Evolutionary conservation across 129 eudicot species (phyloP).

Genomic region (Arctium minus): DNA sequence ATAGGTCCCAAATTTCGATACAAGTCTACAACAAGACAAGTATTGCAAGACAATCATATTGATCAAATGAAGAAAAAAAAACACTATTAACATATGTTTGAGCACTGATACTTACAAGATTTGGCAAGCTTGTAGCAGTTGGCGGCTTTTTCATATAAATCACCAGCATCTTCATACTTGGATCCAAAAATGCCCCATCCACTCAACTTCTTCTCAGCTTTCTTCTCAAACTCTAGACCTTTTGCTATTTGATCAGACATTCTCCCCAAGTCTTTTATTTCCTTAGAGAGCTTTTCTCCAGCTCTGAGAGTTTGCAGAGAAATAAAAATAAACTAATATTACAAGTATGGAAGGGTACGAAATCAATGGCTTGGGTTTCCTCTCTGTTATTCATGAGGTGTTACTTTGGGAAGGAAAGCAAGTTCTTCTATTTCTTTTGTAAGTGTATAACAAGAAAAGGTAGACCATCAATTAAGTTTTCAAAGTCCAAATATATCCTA

Average conservation of each 20-base stretch:
- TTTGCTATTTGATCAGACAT: conserved; percentile 68
- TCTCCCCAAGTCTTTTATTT: conserved; percentile 7
- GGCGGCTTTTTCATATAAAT: conserved; percentile 70
- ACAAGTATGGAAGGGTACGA: background rate
- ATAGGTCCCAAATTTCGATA: background rate
- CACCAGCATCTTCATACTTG: conserved; percentile 81
- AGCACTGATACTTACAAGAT: conserved; percentile 46
- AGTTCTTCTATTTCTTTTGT: background rate
- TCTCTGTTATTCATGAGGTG: background rate
- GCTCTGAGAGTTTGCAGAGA: conserved; percentile 1
- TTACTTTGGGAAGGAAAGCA: background rate
- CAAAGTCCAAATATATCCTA: background rate
- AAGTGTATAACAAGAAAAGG: conserved; percentile 2
- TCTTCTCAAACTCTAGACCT: conserved; percentile 64
- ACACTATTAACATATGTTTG: background rate
- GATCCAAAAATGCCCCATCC: conserved; percentile 79
- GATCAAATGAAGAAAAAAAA: background rate
- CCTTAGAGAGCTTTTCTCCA: background rate
- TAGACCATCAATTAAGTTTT: background rate
- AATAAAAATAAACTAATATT: background rate
- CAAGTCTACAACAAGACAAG: background rate
- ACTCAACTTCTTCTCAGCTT: conserved; percentile 81
- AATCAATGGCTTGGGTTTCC: background rate
- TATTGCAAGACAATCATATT: background rate
- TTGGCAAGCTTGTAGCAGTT: conserved; percentile 82